Conservation (phyloP, 495 filamentous ascomycete species). For the Penicillium cinerascens region DNA sequence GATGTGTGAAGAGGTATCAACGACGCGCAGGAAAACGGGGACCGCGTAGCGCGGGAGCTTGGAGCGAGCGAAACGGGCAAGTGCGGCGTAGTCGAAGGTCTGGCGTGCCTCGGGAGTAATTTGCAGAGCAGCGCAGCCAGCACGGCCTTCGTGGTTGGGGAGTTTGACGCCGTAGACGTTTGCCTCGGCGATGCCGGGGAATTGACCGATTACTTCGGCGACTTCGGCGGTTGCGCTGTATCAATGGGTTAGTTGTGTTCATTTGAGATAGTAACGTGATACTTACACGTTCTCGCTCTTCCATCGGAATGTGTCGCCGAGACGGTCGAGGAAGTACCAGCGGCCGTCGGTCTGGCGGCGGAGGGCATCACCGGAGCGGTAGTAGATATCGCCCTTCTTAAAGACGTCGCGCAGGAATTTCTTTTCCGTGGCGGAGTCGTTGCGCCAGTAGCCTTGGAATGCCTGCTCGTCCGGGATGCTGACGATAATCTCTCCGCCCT, state of each 20-base stretch:
- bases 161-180: constrained; percentile 76
- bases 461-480: constrained; percentile 52
- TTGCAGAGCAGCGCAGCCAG: constrained; percentile 61
- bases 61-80: constrained; percentile 50
- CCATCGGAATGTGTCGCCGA: constrained; percentile 82
- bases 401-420: constrained; percentile 72
- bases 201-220: constrained; percentile 60
- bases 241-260: not conserved
- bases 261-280: not conserved
- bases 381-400: constrained; percentile 69
- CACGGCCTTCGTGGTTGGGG: constrained; percentile 68
- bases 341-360: constrained; percentile 61
- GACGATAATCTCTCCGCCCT: constrained; percentile 75
- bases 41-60: constrained; percentile 72
- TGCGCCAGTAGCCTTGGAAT: constrained; percentile 70
- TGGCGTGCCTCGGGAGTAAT: constrained; percentile 35
- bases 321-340: constrained; percentile 74
- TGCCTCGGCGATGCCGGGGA: constrained; percentile 65
- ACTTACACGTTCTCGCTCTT: constrained; percentile 74
- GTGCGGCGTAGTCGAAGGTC: constrained; percentile 50
- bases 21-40: constrained; percentile 67
- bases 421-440: constrained; percentile 61
- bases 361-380: constrained; percentile 71
- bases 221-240: constrained; percentile 67
- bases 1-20: constrained; percentile 56